These are phyloP conservation scores for Colletotrichum phormii DNA, from an alignment of 2,329 filamentous ascomycete species.

Conservation along the genomic window DNA sequence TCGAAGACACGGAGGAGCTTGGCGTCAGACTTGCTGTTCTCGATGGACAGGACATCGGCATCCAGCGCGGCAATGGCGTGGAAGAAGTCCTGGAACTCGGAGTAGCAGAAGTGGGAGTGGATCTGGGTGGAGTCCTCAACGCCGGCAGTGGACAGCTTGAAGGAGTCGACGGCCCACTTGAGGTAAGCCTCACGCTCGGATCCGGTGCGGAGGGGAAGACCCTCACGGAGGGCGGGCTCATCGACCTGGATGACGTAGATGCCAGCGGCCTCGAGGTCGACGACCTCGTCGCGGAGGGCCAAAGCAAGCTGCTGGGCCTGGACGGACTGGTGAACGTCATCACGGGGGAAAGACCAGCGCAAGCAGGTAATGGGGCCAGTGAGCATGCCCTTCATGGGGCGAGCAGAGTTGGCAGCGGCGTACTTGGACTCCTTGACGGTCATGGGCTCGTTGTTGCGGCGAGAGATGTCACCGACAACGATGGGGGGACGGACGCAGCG, in stretches of 20 bases:
- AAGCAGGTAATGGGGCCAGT: constrained; percentile 99
- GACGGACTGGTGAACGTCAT: constrained; percentile 98
- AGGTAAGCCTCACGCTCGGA: constrained; percentile 98
- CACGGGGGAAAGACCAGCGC: constrained; percentile 99
- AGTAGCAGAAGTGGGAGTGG: constrained; percentile 99
- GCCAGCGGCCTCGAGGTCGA: constrained; percentile 97
- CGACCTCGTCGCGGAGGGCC: constrained; percentile 96
- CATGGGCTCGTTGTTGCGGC: constrained; percentile 84
- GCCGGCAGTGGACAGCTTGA: constrained; percentile 94
- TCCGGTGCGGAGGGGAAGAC: constrained; percentile 94
- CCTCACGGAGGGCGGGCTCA: constrained; percentile 98
- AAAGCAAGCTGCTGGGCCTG: constrained; percentile 99
- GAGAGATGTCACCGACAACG: constrained; percentile 98
- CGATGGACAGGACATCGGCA: constrained; percentile 97
- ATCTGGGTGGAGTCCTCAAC: constrained; percentile 98
- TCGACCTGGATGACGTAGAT: constrained; percentile 99
- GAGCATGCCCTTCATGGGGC: constrained; percentile 99
- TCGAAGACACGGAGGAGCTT: constrained; percentile 99
- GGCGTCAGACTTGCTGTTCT: constrained; percentile 99
- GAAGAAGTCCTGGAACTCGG: constrained; percentile 99
- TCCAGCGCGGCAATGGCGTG: constrained; percentile 98
- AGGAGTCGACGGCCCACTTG: constrained; percentile 96
- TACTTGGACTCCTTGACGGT: constrained; percentile 99
- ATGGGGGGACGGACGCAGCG: constrained; percentile 98
- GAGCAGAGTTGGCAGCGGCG: constrained; percentile 93